These are phyloP conservation scores for Cercophora newfieldiana DNA, from an alignment of 495 filamentous ascomycete species.

Conservation along the genomic window DNA sequence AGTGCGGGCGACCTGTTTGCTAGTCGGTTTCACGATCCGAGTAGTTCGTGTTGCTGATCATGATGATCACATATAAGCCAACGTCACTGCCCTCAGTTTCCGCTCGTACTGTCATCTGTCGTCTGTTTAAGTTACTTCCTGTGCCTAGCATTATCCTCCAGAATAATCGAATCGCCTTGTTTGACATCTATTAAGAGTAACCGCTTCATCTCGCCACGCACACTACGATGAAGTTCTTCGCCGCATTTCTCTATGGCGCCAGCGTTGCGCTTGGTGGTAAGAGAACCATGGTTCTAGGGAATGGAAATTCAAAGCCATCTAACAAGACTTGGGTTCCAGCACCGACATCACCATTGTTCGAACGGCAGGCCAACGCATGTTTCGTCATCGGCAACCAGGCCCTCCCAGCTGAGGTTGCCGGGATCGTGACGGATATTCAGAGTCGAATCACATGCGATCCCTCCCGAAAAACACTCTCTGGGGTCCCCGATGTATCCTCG, in stretches of 20 bases:
- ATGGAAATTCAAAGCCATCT: not conserved
- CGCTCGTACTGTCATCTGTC: too few species aligned
- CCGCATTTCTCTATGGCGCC: not conserved
- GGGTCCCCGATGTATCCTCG: slow-evolving; percentile 46
- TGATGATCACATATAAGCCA: too few species aligned
- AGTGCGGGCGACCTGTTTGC: too few species aligned
- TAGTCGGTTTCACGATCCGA: too few species aligned
- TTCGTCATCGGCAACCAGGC: slow-evolving; percentile 46
- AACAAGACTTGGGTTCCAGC: slow-evolving; percentile 9
- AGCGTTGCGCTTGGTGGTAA: not conserved
- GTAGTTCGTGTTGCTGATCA: too few species aligned
- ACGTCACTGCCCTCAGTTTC: too few species aligned
- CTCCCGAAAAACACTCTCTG: slow-evolving; percentile 35
- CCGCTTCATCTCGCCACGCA: too few species aligned
- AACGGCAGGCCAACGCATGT: slow-evolving; percentile 36
- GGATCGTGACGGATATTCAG: slow-evolving; percentile 34
- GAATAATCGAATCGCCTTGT: too few species aligned
- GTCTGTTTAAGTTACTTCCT: too few species aligned
- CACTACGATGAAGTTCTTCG: not conserved
- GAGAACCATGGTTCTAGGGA: not conserved
- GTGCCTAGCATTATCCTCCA: too few species aligned
- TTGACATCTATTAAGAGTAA: too few species aligned
- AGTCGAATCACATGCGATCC: slow-evolving; percentile 41
- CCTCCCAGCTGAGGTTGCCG: slow-evolving; percentile 38
- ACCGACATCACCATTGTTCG: slow-evolving; percentile 4